Evolutionary conservation across 2,329 filamentous ascomycete genomes (phyloP).

Genomic region (Fusarium liriodendri): DNA sequence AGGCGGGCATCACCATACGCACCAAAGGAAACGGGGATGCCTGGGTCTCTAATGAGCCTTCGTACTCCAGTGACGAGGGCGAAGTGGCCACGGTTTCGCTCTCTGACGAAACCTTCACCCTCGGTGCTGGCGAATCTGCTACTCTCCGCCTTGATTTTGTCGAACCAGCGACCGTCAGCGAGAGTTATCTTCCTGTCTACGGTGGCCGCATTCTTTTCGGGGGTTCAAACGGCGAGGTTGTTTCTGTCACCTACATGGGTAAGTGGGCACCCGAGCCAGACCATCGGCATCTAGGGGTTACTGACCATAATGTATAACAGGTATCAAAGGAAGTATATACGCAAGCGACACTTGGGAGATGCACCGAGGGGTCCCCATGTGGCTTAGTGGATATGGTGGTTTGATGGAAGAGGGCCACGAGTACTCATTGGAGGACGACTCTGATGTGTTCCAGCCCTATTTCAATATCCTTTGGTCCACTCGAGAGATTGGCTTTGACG

Average conservation of each 20-base stretch:
- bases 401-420: slow-evolving; percentile 2
- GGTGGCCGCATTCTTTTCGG: slow-evolving; percentile 2
- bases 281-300: not conserved
- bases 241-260: slow-evolving; percentile 15
- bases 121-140: not conserved
- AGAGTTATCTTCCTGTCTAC: slow-evolving; percentile 6
- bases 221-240: slow-evolving; percentile 4
- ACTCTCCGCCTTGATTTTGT: not conserved
- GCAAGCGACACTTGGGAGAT: slow-evolving; percentile 9
- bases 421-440: not conserved
- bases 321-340: slow-evolving; percentile 15
- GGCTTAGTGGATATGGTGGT: slow-evolving; percentile 1
- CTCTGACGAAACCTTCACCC: not conserved
- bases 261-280: not conserved
- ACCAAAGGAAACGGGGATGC: not conserved
- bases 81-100: not conserved
- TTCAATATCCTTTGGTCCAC: slow-evolving; percentile 14
- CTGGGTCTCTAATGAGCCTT: not conserved
- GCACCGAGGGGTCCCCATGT: slow-evolving; percentile 1
- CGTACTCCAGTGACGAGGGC: not conserved
- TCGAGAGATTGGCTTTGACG: slow-evolving; percentile 11
- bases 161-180: not conserved
- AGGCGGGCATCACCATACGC: not conserved
- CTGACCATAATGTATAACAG: not conserved
- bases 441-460: not conserved